A percentile compares a stretch with the other conserved stretches of the same genome.
phyloP scores from a whole-genome alignment of 1,139 yeast species.

The Kurtzmaniella quercitrusa region DNA sequence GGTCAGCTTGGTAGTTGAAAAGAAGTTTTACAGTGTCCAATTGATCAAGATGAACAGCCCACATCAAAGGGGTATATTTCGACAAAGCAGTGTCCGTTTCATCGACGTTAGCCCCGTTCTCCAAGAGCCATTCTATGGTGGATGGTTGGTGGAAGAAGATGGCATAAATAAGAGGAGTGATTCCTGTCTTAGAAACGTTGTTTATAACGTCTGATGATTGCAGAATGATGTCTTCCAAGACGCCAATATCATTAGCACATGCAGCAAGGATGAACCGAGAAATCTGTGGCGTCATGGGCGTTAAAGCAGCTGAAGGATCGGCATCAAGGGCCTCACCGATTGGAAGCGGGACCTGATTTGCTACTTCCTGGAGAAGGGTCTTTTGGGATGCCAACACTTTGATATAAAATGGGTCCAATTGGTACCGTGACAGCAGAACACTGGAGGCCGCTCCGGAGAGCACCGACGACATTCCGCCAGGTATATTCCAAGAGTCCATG shows the following conservation, averaged over 20 bases:
- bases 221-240: slow-evolving; percentile 34
- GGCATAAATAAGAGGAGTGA: slow-evolving; percentile 49
- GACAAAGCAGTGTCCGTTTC: slow-evolving; percentile 28
- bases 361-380: neutral
- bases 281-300: neutral
- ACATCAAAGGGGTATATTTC: slow-evolving; percentile 42
- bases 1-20: slow-evolving; percentile 40
- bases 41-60: slow-evolving; percentile 42
- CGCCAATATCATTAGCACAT: slow-evolving; percentile 47
- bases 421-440: neutral
- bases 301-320: neutral
- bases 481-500: slow-evolving; percentile 6
- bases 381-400: slow-evolving; percentile 6
- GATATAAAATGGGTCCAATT: slow-evolving; percentile 5
- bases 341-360: neutral
- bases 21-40: slow-evolving; percentile 32
- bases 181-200: slow-evolving; percentile 34
- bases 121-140: slow-evolving; percentile 40
- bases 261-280: slow-evolving; percentile 43
- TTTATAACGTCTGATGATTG: slow-evolving; percentile 29
- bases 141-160: slow-evolving; percentile 45
- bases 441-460: slow-evolving; percentile 3
- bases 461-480: slow-evolving; percentile 4
- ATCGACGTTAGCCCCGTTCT: slow-evolving; percentile 37
- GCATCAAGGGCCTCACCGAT: neutral